Base-by-base conservation (phyloP, 208 protist species). In the Zelonia costaricensis region DNA sequence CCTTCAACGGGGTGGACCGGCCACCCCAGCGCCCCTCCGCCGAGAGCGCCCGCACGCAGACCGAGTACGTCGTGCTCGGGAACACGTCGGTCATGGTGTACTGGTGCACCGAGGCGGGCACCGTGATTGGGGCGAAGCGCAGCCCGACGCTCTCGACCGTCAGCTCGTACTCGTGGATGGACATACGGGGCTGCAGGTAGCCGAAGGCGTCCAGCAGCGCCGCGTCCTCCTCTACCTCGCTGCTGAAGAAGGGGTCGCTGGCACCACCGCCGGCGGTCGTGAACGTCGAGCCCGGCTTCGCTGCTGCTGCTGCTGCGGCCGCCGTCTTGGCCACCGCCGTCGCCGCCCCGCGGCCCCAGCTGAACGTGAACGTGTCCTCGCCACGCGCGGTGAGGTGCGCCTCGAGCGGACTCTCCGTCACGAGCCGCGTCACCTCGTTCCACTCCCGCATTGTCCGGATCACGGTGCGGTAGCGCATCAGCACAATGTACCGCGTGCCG, bases 381-480 rank as follows among this genome's bases (percentile, higher is more conserved):
- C 92, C 92, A 36, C 88, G 74, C 5, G 69, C 69, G 27, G 68
- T 42, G 1, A 95, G 63, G 6, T 60, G 56, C 22, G 93, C 70
- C 38, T 86, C 59, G 35, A 88, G 74, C 28, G 84, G 35, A 6
- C 83, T 74, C 58, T 84, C 74, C 25, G 90, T 97, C 52, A 84
- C 84, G 31, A 97, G 91, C 9, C 88, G 76, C 6, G 78, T 71
- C 47, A 91, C 76, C 65, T 95, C 88, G 10, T 33, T 64, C 90
- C 90, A 97, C 23, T 82, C 80, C 20, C 76, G 82, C 70, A 84
- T 76, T 0, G 86, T 92, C 40, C 77, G 76, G 33, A 96, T 82
- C 25, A 96, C 69, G 23, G 85, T 96, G 46, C 74, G 68, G 70
- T 95, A 95, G 23, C 88, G 86, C 61, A 87, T 74, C 61, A 94